Percentiles rank a stretch among this genome's conserved stretches.
Evolutionary conservation across 345 rosid species (phyloP).

Genomic region (Nephelium lappaceum): DNA sequence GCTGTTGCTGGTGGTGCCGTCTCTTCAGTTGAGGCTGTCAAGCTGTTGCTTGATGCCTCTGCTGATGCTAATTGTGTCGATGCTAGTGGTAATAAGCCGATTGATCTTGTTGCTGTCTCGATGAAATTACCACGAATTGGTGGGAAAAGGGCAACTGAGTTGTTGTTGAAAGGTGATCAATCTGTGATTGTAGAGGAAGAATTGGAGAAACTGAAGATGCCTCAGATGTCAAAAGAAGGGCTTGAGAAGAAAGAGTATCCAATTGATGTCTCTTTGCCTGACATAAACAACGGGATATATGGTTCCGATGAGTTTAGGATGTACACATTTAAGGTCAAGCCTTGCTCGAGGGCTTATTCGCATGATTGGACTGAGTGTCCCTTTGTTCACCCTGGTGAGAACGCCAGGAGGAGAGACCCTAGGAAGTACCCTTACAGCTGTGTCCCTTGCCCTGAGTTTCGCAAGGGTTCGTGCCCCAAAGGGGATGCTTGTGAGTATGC

Average conservation of each 20-base stretch:
- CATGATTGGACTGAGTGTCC: conserved; percentile 99
- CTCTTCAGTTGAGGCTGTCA: conserved; percentile 58
- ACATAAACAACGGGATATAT: conserved; percentile 83
- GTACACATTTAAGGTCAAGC: conserved; percentile 92
- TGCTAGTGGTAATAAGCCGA: conserved; percentile 68
- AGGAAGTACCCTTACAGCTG: conserved; percentile 91
- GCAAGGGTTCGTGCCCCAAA: conserved; percentile 90
- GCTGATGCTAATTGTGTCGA: conserved; percentile 63
- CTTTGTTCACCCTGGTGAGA: conserved; percentile 98
- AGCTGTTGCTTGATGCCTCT: conserved; percentile 65
- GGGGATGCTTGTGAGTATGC: conserved; percentile 94
- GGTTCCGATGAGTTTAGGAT: conserved; percentile 92
- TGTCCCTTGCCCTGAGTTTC: conserved; percentile 98
- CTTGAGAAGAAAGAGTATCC: conserved; percentile 83
- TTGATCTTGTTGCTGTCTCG: conserved; percentile 49
- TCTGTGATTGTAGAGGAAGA: conserved; percentile 43
- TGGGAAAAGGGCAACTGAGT: conserved; percentile 57
- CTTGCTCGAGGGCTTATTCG: conserved; percentile 97
- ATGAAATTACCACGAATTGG: conserved; percentile 43
- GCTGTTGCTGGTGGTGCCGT: conserved; percentile 77
- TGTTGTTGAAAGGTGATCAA: conserved; percentile 48
- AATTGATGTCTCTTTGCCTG: conserved; percentile 80
- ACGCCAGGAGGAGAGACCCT: conserved; percentile 96
- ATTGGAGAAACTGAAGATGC: conserved; percentile 33
- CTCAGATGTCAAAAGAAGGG: conserved; percentile 55